Conservation (phyloP, 495 filamentous ascomycete species). For the Penicillium daleae region DNA sequence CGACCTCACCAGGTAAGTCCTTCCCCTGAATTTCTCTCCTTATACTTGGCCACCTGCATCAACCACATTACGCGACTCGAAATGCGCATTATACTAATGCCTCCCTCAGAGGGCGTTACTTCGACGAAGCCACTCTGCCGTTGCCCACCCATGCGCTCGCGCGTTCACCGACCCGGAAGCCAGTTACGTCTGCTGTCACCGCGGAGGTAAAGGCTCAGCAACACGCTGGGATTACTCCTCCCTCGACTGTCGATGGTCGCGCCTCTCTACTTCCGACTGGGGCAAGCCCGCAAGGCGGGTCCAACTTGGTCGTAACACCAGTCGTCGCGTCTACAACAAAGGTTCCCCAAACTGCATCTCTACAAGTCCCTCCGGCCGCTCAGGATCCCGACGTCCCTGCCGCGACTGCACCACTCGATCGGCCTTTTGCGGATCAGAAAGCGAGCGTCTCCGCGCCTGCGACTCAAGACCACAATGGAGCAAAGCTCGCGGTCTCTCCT, state of each 20-base stretch:
- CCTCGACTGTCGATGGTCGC: conserved; percentile 25
- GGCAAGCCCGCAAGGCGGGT: conserved; percentile 23
- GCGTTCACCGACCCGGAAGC: conserved; percentile 33
- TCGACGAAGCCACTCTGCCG: conserved; percentile 73
- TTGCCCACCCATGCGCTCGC: conserved; percentile 49
- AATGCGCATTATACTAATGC: conserved; percentile 36
- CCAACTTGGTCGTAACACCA: conserved; percentile 10
- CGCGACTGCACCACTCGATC: conserved; percentile 14
- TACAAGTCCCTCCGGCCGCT: conserved; percentile 15
- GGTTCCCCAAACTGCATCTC: conserved; percentile 13
- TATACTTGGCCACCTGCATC: conserved; percentile 8
- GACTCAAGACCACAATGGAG: conserved; percentile 30
- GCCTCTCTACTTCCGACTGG: conserved; percentile 29
- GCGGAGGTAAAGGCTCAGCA: conserved; percentile 21
- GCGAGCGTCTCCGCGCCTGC: conserved; percentile 22
- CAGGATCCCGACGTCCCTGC: conserved; percentile 19
- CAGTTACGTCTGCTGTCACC: conserved; percentile 26
- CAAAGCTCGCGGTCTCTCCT: conserved; percentile 21
- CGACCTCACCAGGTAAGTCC: conserved; percentile 76
- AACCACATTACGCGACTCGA: conserved; percentile 20
- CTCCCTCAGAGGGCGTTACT: conserved; percentile 64
- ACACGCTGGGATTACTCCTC: conserved; percentile 23
- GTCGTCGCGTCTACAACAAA: conserved; percentile 13
- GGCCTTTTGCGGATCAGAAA: conserved; percentile 24
- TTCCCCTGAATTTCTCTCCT: conserved; percentile 18